These are phyloP conservation scores for Kazachstania martiniae DNA, from an alignment of 805 yeast genomes.

Conservation along the genomic window DNA sequence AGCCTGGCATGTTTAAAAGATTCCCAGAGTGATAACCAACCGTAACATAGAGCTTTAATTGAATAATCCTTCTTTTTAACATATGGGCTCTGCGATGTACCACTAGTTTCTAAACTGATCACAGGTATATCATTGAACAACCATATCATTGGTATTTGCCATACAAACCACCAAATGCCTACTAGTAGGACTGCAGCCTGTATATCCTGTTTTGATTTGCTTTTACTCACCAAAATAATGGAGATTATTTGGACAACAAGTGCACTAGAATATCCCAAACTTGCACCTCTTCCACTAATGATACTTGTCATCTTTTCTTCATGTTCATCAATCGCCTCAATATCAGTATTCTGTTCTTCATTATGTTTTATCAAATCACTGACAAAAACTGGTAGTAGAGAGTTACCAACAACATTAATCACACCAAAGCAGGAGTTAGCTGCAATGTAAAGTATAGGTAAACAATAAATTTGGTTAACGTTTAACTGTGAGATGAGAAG, in stretches of 20 bases:
- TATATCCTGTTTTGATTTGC: constrained; percentile 23
- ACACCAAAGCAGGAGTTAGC: constrained; percentile 69
- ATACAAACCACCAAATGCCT: constrained; percentile 69
- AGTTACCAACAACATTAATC: constrained; percentile 70
- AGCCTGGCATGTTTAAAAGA: constrained; percentile 51
- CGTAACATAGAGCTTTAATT: constrained; percentile 31
- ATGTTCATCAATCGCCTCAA: not conserved
- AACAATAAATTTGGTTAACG: constrained; percentile 21
- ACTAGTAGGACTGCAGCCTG: constrained; percentile 52
- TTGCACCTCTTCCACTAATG: constrained; percentile 61
- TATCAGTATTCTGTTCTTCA: not conserved
- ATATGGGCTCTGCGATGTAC: not conserved
- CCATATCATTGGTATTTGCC: constrained; percentile 50
- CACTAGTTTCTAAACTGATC: not conserved
- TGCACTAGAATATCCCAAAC: constrained; percentile 61
- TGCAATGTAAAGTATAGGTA: constrained; percentile 42
- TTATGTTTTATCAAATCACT: constrained; percentile 27
- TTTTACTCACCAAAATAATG: constrained; percentile 34
- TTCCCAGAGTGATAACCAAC: constrained; percentile 48
- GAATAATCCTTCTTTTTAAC: not conserved
- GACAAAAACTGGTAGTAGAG: constrained; percentile 55
- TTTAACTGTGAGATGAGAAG: constrained; percentile 31
- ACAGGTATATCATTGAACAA: constrained; percentile 28
- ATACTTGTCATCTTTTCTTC: constrained; percentile 35
- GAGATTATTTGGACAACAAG: constrained; percentile 54